A percentile compares a stretch with the other conserved stretches of the same genome.
Evolutionary conservation across 306 rosid genomes (phyloP).

Genomic region (Canavalia gladiata): DNA sequence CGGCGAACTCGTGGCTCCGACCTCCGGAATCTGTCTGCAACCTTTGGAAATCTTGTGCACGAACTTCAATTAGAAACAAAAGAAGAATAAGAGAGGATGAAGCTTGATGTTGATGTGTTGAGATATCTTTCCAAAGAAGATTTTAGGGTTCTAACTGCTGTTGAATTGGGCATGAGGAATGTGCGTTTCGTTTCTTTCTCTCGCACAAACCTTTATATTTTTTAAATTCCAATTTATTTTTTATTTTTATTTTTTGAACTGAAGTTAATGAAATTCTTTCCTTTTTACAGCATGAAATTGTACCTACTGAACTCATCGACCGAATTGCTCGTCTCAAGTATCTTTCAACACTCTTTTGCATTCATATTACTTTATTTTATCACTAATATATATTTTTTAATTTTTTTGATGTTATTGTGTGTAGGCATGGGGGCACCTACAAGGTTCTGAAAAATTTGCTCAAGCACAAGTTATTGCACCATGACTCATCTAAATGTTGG

Average conservation of each 20-base stretch:
- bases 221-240: not conserved
- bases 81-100: constrained; percentile 50
- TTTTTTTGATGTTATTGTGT: constrained; percentile 3
- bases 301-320: constrained; percentile 76
- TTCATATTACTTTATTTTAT: not conserved
- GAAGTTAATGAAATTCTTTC: constrained; percentile 2
- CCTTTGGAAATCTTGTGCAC: not conserved
- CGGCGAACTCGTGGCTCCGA: too few species aligned
- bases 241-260: not conserved
- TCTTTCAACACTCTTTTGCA: not conserved
- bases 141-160: constrained; percentile 94
- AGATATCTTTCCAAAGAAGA: constrained; percentile 89
- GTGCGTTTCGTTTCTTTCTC: constrained; percentile 45
- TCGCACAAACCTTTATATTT: not conserved
- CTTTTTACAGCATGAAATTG: constrained; percentile 77
- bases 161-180: constrained; percentile 92
- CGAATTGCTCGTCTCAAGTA: constrained; percentile 69
- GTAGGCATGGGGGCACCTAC: constrained; percentile 91
- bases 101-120: constrained; percentile 81
- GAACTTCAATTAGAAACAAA: not conserved
- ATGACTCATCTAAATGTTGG: constrained; percentile 91
- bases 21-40: too few species aligned
- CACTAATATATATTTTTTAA: not conserved
- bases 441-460: constrained; percentile 89
- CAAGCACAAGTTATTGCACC: constrained; percentile 88